Base-by-base conservation (phyloP, 305 asterid genomes). In the Ilex paraguariensis region DNA sequence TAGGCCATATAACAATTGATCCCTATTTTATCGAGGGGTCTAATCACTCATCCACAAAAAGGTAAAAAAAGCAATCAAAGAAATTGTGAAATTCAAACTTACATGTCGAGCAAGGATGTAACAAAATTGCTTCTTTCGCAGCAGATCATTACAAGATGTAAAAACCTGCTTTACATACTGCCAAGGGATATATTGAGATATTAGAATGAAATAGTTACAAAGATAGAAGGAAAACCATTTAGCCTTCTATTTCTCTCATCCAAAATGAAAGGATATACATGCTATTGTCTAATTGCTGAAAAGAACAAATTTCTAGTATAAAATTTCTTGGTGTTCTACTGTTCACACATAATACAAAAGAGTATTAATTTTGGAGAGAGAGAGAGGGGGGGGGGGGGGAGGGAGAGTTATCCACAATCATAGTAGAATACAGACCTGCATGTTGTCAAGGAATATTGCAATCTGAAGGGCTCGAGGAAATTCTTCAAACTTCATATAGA, bases 81-180 rank as follows among this genome's bases (percentile, higher is more conserved):
- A 60, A 28, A 1, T 3, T 36, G 3, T 13, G 60, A 45, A 66
- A 50, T 39, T 61, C 57, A 63, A 31, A 75, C 98, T 79, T 79
- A 93, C 99, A 70, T 93, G 96, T 57, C 97, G 96, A 68, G 92
- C 99, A 71, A 94, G 86, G 65, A 90, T 88, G 76, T 83, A 94
- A 71, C 95, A 82, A 72, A 90, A 91, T 67, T 94, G 97, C 82
- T 73, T 83, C 83, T 87, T 86, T 67, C 63, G 81, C 65, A 80
- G 77, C 66, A 69, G 78, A 70, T 90, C 96, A 39, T 45, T 49
- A 70, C 98, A 90, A 7, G 81, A 64, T 10, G 79, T 71, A 70
- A 88, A 94, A 60, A 91, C 79, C 73, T 86, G 91, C 77, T 82
- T 88, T 33, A 94, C 93, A 81, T 90, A 82, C 98, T 92, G 96